Evolutionary conservation across 2,329 filamentous ascomycete species (phyloP).

Genomic region (Penicillium sp.): DNA sequence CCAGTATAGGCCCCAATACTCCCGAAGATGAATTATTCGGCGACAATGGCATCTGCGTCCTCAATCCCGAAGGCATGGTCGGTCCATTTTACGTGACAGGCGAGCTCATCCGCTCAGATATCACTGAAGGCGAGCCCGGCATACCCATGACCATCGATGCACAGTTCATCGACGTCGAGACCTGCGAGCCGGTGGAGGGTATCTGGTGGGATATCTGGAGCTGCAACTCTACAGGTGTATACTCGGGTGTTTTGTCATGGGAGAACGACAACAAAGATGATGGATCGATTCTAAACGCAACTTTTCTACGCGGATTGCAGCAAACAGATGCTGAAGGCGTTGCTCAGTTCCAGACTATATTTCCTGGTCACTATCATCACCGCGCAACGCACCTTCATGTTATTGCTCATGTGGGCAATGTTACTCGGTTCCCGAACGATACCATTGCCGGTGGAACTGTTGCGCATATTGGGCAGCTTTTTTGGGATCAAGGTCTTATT

Average conservation of each 20-base stretch:
- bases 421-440: slow-evolving; percentile 26
- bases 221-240: slow-evolving; percentile 43
- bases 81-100: slow-evolving; percentile 30
- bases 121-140: slow-evolving; percentile 36
- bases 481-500: neutral
- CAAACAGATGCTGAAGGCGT: slow-evolving; percentile 43
- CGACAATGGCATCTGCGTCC: slow-evolving; percentile 25
- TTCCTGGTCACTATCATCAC: slow-evolving; percentile 48
- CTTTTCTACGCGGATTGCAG: slow-evolving; percentile 47
- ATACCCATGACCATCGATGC: slow-evolving; percentile 40
- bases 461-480: slow-evolving; percentile 53
- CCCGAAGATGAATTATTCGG: slow-evolving; percentile 25
- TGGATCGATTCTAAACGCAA: slow-evolving; percentile 52
- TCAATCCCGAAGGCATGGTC: neutral
- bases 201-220: slow-evolving; percentile 43
- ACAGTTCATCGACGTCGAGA: slow-evolving; percentile 41
- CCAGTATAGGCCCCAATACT: slow-evolving; percentile 4
- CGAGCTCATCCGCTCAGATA: slow-evolving; percentile 38
- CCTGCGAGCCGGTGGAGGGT: slow-evolving; percentile 39
- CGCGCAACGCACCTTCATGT: slow-evolving; percentile 34
- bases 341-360: slow-evolving; percentile 41
- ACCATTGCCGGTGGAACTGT: slow-evolving; percentile 49
- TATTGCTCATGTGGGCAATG: slow-evolving; percentile 30
- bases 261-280: slow-evolving; percentile 42
- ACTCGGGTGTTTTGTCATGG: slow-evolving; percentile 36